These are phyloP conservation scores for Stylosanthes scabra DNA, from an alignment of 331 rosid species.

Conservation along the genomic window DNA sequence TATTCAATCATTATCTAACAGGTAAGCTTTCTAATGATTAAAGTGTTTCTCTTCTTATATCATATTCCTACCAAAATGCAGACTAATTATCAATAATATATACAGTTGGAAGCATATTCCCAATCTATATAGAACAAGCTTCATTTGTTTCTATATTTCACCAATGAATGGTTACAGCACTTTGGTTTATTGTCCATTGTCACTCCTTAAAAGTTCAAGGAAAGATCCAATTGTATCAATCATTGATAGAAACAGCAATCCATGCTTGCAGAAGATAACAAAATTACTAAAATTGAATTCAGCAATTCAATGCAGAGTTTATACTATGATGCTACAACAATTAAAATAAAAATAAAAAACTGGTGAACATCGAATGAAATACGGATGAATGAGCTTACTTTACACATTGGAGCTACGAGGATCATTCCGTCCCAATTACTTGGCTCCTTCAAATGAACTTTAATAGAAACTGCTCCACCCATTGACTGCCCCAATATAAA, in stretches of 20 bases:
- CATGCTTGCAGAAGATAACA: not conserved
- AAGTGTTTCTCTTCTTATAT: not conserved
- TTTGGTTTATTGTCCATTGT: not conserved
- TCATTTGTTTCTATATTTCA: conserved; percentile 13
- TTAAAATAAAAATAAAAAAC: conserved; percentile 2
- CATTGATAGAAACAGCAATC: not conserved
- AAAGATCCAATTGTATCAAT: not conserved
- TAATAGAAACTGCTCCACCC: conserved; percentile 92
- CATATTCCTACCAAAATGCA: not conserved
- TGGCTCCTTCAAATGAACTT: conserved; percentile 79
- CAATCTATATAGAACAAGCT: not conserved
- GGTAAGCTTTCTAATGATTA: not conserved
- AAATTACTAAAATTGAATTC: not conserved
- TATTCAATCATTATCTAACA: not conserved
- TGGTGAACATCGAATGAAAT: conserved; percentile 16
- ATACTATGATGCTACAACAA: conserved; percentile 2
- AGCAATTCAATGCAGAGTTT: conserved; percentile 12
- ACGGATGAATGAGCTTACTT: conserved; percentile 58
- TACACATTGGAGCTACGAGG: conserved; percentile 97
- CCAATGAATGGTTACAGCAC: not conserved
- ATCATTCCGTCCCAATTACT: conserved; percentile 77
- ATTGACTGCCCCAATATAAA: conserved; percentile 89
- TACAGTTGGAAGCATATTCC: not conserved
- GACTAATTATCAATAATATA: not conserved
- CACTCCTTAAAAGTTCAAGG: conserved; percentile 10